Evolutionary conservation across 352 stramenopile species (phyloP).

Genomic region (Phytophthora crassamura): DNA sequence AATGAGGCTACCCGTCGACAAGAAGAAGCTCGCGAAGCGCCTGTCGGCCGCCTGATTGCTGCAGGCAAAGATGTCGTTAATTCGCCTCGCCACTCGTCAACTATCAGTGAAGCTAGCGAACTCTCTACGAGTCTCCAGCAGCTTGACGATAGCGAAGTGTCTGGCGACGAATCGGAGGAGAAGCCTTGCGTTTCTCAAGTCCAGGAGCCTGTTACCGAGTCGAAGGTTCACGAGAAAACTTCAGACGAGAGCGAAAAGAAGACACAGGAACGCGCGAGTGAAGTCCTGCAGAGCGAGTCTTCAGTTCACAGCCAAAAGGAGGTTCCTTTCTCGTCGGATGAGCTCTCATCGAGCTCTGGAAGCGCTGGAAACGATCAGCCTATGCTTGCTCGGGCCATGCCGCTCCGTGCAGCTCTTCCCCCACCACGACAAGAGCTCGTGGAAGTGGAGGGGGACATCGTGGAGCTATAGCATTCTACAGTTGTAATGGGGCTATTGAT

Average conservation of each 20-base stretch:
- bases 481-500: constrained; percentile 7
- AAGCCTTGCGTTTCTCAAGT: constrained; percentile 23
- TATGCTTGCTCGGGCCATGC: constrained; percentile 38
- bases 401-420: constrained; percentile 41
- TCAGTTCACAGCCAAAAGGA: constrained; percentile 6
- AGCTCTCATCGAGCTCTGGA: constrained; percentile 20
- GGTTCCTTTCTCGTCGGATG: constrained; percentile 11
- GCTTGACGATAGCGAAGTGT: constrained; percentile 32
- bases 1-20: constrained; percentile 33
- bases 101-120: constrained; percentile 41
- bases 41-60: constrained; percentile 67
- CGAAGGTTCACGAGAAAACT: constrained; percentile 1
- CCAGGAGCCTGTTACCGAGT: constrained; percentile 4
- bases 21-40: constrained; percentile 52
- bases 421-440: constrained; percentile 52
- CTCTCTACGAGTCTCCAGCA: constrained; percentile 39
- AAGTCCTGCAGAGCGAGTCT: neutral
- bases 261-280: neutral
- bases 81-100: constrained; percentile 32
- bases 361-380: constrained; percentile 34
- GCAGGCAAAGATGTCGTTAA: constrained; percentile 59
- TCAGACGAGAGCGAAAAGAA: constrained; percentile 6
- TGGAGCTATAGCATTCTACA: constrained; percentile 51
- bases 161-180: constrained; percentile 39
- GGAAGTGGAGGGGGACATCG: constrained; percentile 66